Base-by-base conservation (phyloP, 306 rosid species). In the Ziziphus jujuba region DNA sequence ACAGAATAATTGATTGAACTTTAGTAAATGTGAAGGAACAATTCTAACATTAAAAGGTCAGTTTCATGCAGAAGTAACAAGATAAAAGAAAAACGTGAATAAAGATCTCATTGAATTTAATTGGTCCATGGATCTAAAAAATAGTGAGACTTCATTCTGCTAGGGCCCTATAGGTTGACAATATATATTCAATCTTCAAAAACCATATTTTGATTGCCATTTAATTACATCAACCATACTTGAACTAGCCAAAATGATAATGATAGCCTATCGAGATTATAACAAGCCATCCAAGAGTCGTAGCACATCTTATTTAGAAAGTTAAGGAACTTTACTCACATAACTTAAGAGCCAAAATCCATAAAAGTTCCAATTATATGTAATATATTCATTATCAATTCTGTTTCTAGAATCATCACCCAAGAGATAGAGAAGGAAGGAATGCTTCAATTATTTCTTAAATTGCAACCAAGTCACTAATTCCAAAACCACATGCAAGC, bases 51-150 rank as follows among this genome's bases (percentile, higher is more conserved):
- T 14, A 54, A 68, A 3, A 13, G 6, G 63, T 28, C 65, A 63
- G 22, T 44, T 54, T 51, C 78, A 72, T 40, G 49, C 69, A 61
- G 25, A 79, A 28, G 49, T 38, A 14, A 4, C 9, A 16, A 9
- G 20, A 36, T 12, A 16, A 38, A 17, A 36, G 49, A 35, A 10
- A n/a, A 24, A 35, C n/a, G 35, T n/a, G n/a, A n/a, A n/a, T n/a
- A 28, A 28, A 28, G 33, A 28, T 28, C 33, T 28, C 2, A 28
- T 1, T 4, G 33, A 4, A 28, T 28, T 28, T 2, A 4, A 28
- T 28, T 28, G 33, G 33, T 28, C 33, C 33, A 28, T 28, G 33
- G 2, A 28, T 28, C 33, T 28, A 28, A 28, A 4, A 28, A 28
- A 28, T 28, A 28, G 33, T 1, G 33, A 28, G 33, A 28, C 2